These are phyloP conservation scores for Trichoderma koningiopsis DNA, from an alignment of 2,329 filamentous ascomycete species.

Conservation along the genomic window DNA sequence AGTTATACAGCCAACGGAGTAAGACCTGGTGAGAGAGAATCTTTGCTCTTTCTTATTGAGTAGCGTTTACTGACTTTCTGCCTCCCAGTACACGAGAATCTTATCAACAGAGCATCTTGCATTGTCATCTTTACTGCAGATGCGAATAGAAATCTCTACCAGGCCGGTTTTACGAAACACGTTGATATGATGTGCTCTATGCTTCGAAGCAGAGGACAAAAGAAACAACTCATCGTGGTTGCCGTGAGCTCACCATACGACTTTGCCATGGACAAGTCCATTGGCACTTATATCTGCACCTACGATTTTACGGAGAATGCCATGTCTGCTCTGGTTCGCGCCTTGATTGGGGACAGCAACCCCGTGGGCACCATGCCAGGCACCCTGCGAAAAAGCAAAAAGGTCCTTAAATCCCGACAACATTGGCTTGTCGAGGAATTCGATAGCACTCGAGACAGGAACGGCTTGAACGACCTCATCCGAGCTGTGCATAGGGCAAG, in stretches of 20 bases:
- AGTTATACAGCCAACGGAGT: constrained; percentile 95
- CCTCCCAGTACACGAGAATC: constrained; percentile 74
- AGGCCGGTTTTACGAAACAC: constrained; percentile 93
- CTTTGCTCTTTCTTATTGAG: neutral
- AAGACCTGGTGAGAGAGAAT: constrained; percentile 60
- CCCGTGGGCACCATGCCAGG: constrained; percentile 65
- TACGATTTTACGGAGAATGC: constrained; percentile 96
- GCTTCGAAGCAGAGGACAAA: constrained; percentile 73
- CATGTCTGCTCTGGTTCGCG: constrained; percentile 79
- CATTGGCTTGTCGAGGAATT: constrained; percentile 94
- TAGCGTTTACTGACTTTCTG: constrained; percentile 18
- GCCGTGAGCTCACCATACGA: constrained; percentile 96
- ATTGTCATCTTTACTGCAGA: constrained; percentile 93
- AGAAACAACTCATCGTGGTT: constrained; percentile 88
- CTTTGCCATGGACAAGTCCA: constrained; percentile 88
- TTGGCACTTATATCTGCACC: constrained; percentile 91
- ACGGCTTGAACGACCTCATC: constrained; percentile 75
- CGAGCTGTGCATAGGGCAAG: constrained; percentile 68
- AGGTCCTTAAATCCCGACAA: constrained; percentile 83
- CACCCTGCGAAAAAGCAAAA: constrained; percentile 83
- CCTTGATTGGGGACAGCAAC: constrained; percentile 74
- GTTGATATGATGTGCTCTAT: constrained; percentile 94
- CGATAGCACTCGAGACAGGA: constrained; percentile 74
- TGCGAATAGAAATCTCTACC: constrained; percentile 90
- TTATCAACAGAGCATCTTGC: constrained; percentile 84